Conservation (phyloP, 805 yeast genomes). For the Suhomyces vadensis region DNA sequence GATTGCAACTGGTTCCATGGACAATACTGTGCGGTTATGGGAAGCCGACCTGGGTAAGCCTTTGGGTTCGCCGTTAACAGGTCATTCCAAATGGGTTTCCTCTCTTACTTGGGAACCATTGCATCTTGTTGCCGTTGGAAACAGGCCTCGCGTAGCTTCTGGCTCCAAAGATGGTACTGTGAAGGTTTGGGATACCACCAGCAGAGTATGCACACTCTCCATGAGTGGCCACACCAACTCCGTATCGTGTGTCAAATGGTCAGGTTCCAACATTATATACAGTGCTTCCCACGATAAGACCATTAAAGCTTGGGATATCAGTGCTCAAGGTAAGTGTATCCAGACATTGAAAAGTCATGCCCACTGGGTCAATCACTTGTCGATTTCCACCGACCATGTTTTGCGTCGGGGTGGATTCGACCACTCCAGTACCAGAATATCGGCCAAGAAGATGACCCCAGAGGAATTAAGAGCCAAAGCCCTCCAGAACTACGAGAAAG, state of each 20-base stretch:
- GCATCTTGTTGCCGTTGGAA: constrained; percentile 70
- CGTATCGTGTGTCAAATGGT: constrained; percentile 97
- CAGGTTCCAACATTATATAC: constrained; percentile 82
- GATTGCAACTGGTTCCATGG: constrained; percentile 97
- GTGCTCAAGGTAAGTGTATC: constrained; percentile 68
- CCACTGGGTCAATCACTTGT: constrained; percentile 96
- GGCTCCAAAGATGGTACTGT: constrained; percentile 91
- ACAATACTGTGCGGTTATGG: constrained; percentile 86
- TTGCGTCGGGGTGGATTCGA: constrained; percentile 88
- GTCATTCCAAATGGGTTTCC: constrained; percentile 89
- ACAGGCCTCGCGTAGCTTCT: constrained; percentile 70
- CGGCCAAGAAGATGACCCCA: constrained; percentile 17
- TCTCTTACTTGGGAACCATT: constrained; percentile 93
- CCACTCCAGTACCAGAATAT: constrained; percentile 52
- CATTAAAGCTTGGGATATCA: constrained; percentile 86
- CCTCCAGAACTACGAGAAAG: constrained; percentile 57
- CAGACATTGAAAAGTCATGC: constrained; percentile 87
- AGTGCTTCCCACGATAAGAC: constrained; percentile 95
- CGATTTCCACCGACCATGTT: constrained; percentile 87
- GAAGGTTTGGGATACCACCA: constrained; percentile 82
- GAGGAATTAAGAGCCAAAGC: constrained; percentile 51
- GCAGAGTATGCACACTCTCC: constrained; percentile 65
- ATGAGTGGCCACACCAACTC: constrained; percentile 86
- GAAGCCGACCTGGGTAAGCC: constrained; percentile 72
- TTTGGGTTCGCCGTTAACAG: constrained; percentile 70